Conservation (phyloP, 2,329 filamentous ascomycete genomes). For the Trichophaea hybrida region DNA sequence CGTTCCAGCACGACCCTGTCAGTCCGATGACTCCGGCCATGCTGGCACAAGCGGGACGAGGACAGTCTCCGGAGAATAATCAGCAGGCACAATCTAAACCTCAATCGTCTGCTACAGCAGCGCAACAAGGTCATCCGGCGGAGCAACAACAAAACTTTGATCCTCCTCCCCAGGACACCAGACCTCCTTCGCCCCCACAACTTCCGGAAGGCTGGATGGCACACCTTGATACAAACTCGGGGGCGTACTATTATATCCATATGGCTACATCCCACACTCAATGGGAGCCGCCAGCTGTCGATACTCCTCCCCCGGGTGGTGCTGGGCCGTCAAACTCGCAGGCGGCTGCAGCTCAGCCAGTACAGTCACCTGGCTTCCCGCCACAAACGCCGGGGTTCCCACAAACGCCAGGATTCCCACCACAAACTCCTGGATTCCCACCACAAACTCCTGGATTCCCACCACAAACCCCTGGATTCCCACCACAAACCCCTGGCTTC, state of each 20-base stretch:
- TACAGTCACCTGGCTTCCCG: not conserved
- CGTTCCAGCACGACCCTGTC: constrained; percentile 14
- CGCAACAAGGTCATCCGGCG: constrained; percentile 10
- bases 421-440: not conserved
- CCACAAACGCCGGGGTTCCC: constrained; percentile 40
- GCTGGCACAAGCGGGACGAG: not conserved
- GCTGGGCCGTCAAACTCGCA: constrained; percentile 29
- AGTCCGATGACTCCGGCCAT: not conserved
- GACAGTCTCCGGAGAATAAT: not conserved
- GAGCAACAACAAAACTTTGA: constrained; percentile 28
- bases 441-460: not conserved
- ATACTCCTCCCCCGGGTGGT: constrained; percentile 27
- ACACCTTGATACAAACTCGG: constrained; percentile 85
- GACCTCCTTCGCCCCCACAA: constrained; percentile 74
- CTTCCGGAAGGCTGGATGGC: constrained; percentile 97
- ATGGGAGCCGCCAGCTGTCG: constrained; percentile 76
- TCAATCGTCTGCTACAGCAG: constrained; percentile 15
- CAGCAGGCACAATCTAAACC: not conserved
- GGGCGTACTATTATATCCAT: constrained; percentile 98
- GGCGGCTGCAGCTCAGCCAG: not conserved
- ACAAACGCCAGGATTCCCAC: constrained; percentile 41
- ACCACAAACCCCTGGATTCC: constrained; percentile 43
- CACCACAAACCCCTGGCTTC: constrained; percentile 35
- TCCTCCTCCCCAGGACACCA: constrained; percentile 38
- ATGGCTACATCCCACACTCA: constrained; percentile 88